Conservation (phyloP, 2,329 filamentous ascomycete species). For the Epicoccum sorghinum region DNA sequence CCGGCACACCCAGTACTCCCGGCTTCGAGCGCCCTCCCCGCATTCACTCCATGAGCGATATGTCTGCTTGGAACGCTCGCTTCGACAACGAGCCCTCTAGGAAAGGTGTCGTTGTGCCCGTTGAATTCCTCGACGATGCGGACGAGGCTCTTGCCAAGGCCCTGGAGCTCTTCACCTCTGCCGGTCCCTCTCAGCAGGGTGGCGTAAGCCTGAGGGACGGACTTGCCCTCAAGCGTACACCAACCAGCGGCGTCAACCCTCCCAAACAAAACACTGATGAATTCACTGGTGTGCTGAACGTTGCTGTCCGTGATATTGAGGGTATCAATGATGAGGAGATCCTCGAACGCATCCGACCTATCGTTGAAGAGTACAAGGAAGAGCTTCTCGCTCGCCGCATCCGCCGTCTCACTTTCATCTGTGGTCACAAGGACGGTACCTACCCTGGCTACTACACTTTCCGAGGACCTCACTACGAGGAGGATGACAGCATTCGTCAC, state of each 20-base stretch:
- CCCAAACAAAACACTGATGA: slow-evolving; percentile 69
- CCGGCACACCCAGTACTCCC: slow-evolving; percentile 74
- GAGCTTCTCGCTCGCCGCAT: slow-evolving; percentile 83
- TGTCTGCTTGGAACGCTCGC: slow-evolving; percentile 83
- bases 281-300: slow-evolving; percentile 88
- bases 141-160: slow-evolving; percentile 86
- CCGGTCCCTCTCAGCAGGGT: slow-evolving; percentile 61
- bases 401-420: slow-evolving; percentile 93
- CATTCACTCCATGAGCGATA: slow-evolving; percentile 93
- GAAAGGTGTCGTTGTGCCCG: slow-evolving; percentile 93
- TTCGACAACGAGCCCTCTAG: slow-evolving; percentile 75
- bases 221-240: slow-evolving; percentile 70
- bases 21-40: slow-evolving; percentile 70
- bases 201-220: slow-evolving; percentile 47
- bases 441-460: slow-evolving; percentile 99
- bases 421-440: slow-evolving; percentile 89
- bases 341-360: slow-evolving; percentile 72
- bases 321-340: slow-evolving; percentile 81
- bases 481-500: slow-evolving; percentile 96
- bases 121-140: slow-evolving; percentile 90
- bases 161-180: slow-evolving; percentile 77
- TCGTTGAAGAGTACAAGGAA: slow-evolving; percentile 81
- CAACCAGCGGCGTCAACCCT: slow-evolving; percentile 46
- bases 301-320: slow-evolving; percentile 89
- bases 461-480: slow-evolving; percentile 85